A percentile compares a stretch with the other conserved stretches of the same genome.
phyloP scores from a whole-genome alignment of 495 filamentous ascomycete species.

The Penicillium coprophilum region DNA sequence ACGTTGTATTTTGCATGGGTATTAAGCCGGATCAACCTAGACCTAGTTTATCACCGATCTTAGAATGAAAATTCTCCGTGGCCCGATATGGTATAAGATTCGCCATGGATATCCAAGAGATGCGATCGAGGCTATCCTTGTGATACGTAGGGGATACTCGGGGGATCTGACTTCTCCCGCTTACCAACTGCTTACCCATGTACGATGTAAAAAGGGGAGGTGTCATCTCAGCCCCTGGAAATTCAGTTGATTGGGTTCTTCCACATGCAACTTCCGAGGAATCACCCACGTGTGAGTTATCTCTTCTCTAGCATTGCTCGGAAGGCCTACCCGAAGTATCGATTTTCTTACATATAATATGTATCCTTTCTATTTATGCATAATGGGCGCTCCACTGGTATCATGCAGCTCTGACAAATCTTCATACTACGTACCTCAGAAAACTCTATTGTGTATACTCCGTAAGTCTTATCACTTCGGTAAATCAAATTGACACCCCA shows the following conservation, averaged over 20 bases:
- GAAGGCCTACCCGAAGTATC: not conserved
- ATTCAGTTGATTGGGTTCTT: not conserved
- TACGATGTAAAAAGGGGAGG: not conserved
- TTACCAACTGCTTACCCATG: not conserved
- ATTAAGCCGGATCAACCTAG: constrained; percentile 8
- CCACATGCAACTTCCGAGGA: constrained; percentile 3
- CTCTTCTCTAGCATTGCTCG: not conserved
- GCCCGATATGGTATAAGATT: not conserved
- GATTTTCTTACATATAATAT: not conserved
- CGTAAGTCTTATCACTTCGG: not conserved
- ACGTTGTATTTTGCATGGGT: not conserved
- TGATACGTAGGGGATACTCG: no score
- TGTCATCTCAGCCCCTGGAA: not conserved
- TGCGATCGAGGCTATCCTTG: not conserved
- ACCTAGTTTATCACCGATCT: constrained; percentile 12
- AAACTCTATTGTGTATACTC: no score
- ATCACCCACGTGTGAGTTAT: constrained; percentile 1
- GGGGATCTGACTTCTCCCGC: not conserved
- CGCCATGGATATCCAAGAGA: not conserved
- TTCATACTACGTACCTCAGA: no score
- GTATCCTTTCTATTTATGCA: constrained; percentile 1
- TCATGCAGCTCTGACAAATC: not conserved
- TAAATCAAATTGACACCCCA: not conserved
- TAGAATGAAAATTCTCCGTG: constrained; percentile 13
- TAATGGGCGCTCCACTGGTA: not conserved